Percentiles rank a stretch among this genome's conserved stretches.
These are phyloP conservation scores for Aureobasidium sp. DNA, from an alignment of 2,329 filamentous ascomycete species.

Conservation along the genomic window DNA sequence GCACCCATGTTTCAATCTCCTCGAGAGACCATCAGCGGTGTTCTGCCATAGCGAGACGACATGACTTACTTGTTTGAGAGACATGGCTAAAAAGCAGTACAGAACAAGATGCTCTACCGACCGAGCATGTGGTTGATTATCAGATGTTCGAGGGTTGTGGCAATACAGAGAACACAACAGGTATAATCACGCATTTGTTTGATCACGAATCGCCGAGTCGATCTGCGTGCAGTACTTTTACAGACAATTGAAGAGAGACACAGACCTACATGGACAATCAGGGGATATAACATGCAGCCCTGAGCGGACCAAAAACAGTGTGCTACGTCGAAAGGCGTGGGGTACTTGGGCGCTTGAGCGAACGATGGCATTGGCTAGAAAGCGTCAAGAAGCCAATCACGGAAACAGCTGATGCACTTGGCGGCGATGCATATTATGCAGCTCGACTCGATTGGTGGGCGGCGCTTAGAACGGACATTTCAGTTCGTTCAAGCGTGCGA, in stretches of 20 bases:
- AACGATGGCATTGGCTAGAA: slow-evolving; percentile 9
- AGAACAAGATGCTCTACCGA: not conserved
- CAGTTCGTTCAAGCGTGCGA: not conserved
- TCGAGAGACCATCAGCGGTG: slow-evolving; percentile 31
- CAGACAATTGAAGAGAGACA: slow-evolving; percentile 2
- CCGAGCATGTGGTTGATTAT: not conserved
- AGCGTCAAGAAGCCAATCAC: slow-evolving; percentile 2
- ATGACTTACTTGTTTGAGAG: slow-evolving; percentile 41
- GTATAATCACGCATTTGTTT: not conserved
- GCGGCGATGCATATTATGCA: slow-evolving; percentile 4
- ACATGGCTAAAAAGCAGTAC: slow-evolving; percentile 31
- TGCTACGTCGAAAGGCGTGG: slow-evolving; percentile 2
- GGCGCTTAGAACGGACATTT: not conserved
- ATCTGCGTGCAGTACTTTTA: not conserved
- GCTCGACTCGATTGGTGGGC: slow-evolving; percentile 7
- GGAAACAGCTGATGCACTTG: not conserved
- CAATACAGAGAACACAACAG: not conserved
- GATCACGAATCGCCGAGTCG: not conserved
- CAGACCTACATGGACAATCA: slow-evolving; percentile 7
- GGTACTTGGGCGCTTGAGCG: slow-evolving; percentile 15
- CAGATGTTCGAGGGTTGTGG: not conserved
- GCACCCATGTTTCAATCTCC: slow-evolving; percentile 99
- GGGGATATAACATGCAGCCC: slow-evolving; percentile 9
- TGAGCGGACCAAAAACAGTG: slow-evolving; percentile 1
- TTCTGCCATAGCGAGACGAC: not conserved